Conservation (phyloP, 495 filamentous ascomycete genomes). For the Penicillium turbatum region DNA sequence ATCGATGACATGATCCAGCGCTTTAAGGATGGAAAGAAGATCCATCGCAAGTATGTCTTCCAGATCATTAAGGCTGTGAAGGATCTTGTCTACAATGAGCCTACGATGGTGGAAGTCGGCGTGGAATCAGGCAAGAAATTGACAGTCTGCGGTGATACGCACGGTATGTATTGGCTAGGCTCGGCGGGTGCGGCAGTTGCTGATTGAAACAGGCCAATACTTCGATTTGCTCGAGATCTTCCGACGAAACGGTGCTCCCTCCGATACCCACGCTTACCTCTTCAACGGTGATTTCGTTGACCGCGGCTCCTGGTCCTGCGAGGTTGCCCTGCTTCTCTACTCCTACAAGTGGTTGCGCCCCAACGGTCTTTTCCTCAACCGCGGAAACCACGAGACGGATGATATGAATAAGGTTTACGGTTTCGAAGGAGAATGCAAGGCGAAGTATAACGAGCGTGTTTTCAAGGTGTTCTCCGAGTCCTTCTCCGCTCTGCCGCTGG, state of each 20-base stretch:
- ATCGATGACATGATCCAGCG: slow-evolving; percentile 93
- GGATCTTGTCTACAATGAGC: slow-evolving; percentile 83
- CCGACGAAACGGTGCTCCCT: slow-evolving; percentile 79
- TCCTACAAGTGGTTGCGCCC: slow-evolving; percentile 96
- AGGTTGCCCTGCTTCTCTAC: slow-evolving; percentile 90
- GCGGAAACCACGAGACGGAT: slow-evolving; percentile 98
- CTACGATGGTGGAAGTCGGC: slow-evolving; percentile 95
- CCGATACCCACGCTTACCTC: slow-evolving; percentile 82
- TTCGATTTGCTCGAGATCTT: slow-evolving; percentile 97
- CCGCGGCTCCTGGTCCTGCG: slow-evolving; percentile 93
- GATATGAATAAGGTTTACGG: slow-evolving; percentile 99
- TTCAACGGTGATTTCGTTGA: slow-evolving; percentile 99
- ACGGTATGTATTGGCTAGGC: slow-evolving; percentile 55
- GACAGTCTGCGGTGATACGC: slow-evolving; percentile 97
- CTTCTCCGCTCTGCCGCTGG: slow-evolving; percentile 90
- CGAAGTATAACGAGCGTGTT: slow-evolving; percentile 91
- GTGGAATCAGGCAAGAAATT: slow-evolving; percentile 70
- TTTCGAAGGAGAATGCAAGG: slow-evolving; percentile 96
- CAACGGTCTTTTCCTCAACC: slow-evolving; percentile 87
- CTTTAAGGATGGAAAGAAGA: slow-evolving; percentile 93
- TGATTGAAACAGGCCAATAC: slow-evolving; percentile 69
- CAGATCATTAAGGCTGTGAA: slow-evolving; percentile 89
- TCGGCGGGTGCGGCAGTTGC: not conserved
- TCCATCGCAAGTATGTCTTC: slow-evolving; percentile 95
- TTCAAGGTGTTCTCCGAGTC: slow-evolving; percentile 99